Conservation (phyloP, 179 eudicot genomes). For the Sideroxylon spinosum region DNA sequence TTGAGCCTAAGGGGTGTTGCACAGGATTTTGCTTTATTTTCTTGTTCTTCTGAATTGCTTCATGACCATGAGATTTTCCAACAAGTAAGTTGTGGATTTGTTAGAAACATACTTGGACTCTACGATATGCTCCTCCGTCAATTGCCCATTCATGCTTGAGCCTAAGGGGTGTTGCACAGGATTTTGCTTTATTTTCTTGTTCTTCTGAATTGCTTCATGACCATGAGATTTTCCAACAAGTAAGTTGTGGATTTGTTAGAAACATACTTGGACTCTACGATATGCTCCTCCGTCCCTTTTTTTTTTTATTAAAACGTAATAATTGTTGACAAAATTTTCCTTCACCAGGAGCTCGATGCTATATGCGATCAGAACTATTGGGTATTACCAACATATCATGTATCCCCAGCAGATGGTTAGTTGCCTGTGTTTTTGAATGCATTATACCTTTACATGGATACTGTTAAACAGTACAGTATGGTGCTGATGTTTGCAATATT, state of each 20-base stretch:
- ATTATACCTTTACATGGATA: no score
- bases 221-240: neutral
- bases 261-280: neutral
- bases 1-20: neutral
- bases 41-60: neutral
- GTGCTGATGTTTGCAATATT: no score
- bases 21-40: neutral
- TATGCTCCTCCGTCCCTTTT: conserved; percentile 7
- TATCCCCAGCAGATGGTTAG: conserved; percentile 46
- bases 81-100: neutral
- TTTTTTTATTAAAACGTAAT: neutral
- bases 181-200: neutral
- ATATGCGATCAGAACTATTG: conserved; percentile 48
- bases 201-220: neutral
- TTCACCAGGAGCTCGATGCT: conserved; percentile 49
- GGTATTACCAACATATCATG: conserved; percentile 42
- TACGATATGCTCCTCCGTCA: neutral
- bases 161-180: neutral
- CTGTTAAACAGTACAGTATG: no score
- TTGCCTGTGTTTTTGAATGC: conserved; percentile 1
- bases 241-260: neutral
- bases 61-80: neutral
- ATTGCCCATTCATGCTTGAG: neutral
- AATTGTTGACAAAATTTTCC: conserved; percentile 7
- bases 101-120: neutral